Conservation (phyloP, 1,284 basidiomycete genomes). For the Pascua guehoae region DNA sequence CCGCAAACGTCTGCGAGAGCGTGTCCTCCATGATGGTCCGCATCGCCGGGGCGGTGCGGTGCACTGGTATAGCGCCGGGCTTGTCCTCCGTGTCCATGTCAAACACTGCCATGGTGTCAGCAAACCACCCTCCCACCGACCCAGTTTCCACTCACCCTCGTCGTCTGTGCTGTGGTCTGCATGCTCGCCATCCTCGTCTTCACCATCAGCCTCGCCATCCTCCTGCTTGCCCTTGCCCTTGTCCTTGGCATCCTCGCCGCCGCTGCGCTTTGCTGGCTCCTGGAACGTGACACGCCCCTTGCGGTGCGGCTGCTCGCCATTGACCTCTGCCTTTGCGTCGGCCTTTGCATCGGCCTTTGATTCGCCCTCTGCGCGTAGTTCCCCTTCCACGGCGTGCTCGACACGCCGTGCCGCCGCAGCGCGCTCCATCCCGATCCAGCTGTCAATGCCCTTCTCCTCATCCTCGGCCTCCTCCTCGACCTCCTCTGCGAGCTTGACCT, state of each 20-base stretch:
- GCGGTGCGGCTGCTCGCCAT: background rate
- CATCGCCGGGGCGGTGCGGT: background rate
- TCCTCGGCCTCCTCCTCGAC: conserved; percentile 19
- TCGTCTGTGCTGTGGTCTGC: no score
- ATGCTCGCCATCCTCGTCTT: conserved; percentile 25
- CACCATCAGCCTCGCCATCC: conserved; percentile 12
- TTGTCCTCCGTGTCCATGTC: conserved; percentile 45
- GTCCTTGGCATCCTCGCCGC: conserved; percentile 10
- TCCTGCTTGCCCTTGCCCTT: background rate
- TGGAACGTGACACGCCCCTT: conserved; percentile 12
- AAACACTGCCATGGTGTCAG: conserved; percentile 42
- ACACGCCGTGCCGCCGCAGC: background rate
- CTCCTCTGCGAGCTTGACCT: conserved; percentile 12
- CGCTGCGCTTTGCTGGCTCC: conserved; percentile 9
- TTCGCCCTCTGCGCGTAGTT: conserved; percentile 1
- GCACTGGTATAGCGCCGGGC: background rate
- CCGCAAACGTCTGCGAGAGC: conserved; percentile 44
- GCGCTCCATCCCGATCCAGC: conserved; percentile 36
- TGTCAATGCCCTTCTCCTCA: conserved; percentile 31
- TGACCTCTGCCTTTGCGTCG: conserved; percentile 9
- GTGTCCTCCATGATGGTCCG: conserved; percentile 42
- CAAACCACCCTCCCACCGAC: background rate
- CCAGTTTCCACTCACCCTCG: no score
- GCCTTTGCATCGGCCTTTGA: conserved; percentile 19
- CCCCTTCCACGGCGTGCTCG: conserved; percentile 1